Evolutionary conservation across 345 rosid genomes (phyloP), one percentile per base, ranked within the genome.

Genomic region (Salix caprea): DNA sequence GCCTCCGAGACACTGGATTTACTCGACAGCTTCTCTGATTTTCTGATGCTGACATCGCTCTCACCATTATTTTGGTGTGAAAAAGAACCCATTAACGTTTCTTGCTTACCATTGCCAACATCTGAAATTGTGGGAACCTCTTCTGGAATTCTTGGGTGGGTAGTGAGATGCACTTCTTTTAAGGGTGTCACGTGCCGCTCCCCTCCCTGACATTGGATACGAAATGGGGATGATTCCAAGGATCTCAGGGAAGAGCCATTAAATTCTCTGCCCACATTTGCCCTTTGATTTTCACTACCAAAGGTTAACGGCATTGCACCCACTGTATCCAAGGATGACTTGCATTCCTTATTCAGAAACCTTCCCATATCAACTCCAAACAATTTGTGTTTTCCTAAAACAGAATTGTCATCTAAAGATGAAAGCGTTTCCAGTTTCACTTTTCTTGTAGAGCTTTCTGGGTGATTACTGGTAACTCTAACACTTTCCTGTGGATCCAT

Each of bases 401-500:
- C 62, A 61, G 72, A 65, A 70, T 77, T 58, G 18, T 81, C 82
- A 79, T 80, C 82, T 30, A 73, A 78, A 52, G 78, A 71, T 5
- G 79, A 76, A 65, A 67, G 30, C 58, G 48, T 76, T 72, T 56
- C 86, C 76, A 69, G 76, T 69, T 76, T 82, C 37, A 69, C 58
- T 65, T 56, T 75, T 58, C 82, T 76, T 12, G 77, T 62, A 65
- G 85, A 85, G 67, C 76, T 78, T 58, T 78, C 83, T 24, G 84
- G 72, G 24, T 46, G 81, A 67, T 77, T 67, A 79, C 77, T 39
- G 73, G 65, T 46, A 76, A 76, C 42, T 8, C 70, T 61, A 48
- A 75, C 66, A 78, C 76, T 73, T 62, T 80, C 87, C 66, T 86
- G 86, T 81, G 76, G 82, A 80, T 73, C 81, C 83, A 80, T 34